Percentiles rank a stretch among this genome's conserved stretches.
Conservation (phyloP, 1,139 yeast genomes). For the Meyerozyma sp. region DNA sequence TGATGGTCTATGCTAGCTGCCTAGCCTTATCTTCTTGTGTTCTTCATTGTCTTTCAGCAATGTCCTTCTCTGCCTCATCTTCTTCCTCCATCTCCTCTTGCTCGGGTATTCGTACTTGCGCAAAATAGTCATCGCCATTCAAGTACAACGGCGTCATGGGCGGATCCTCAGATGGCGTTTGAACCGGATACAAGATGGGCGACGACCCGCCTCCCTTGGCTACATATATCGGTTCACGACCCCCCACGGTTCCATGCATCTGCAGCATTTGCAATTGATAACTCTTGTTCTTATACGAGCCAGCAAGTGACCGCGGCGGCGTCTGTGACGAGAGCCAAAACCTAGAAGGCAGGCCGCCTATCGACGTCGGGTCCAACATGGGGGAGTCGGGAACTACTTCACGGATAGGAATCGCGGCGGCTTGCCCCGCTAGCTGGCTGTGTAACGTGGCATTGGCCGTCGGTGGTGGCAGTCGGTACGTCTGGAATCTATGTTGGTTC, state of each 20-base stretch:
- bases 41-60: conserved; percentile 4
- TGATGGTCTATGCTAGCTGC: too few species aligned
- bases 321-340: conserved; percentile 50
- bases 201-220: conserved; percentile 22
- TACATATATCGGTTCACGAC: conserved; percentile 5
- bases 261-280: background rate
- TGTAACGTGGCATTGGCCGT: conserved; percentile 2
- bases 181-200: conserved; percentile 38
- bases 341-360: conserved; percentile 53
- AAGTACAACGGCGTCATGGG: conserved; percentile 45
- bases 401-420: conserved; percentile 21
- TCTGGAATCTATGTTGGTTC: conserved; percentile 31
- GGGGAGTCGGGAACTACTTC: conserved; percentile 45
- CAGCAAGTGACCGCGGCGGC: conserved; percentile 38
- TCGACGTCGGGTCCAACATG: conserved; percentile 44
- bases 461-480: conserved; percentile 19
- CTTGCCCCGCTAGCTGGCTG: conserved; percentile 8
- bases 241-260: conserved; percentile 2
- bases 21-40: too few species aligned
- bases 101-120: conserved; percentile 1
- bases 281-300: conserved; percentile 13
- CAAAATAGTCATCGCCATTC: conserved; percentile 9
- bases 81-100: conserved; percentile 10
- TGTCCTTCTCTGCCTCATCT: background rate
- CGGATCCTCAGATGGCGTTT: conserved; percentile 39